Percentiles rank a stretch among this genome's conserved stretches.
phyloP scores from a whole-genome alignment of 2,329 filamentous ascomycete species.

The Coniosporium uncinatum region DNA sequence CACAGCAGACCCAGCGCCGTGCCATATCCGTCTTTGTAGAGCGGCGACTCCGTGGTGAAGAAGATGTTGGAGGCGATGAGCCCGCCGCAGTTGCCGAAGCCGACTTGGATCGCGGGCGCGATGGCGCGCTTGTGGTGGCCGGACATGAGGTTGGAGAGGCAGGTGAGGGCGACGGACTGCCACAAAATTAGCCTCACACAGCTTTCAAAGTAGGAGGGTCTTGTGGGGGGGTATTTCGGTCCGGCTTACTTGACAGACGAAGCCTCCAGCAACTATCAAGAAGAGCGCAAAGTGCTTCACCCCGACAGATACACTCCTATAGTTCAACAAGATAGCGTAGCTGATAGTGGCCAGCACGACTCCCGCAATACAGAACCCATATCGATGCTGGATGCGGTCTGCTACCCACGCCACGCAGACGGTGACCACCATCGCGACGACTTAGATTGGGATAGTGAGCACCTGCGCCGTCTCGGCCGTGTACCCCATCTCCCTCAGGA shows the following conservation, averaged over 20 bases:
- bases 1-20: constrained; percentile 40
- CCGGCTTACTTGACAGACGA: constrained; percentile 28
- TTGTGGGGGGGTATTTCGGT: background rate
- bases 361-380: constrained; percentile 46
- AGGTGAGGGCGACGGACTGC: constrained; percentile 31
- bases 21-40: constrained; percentile 44
- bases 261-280: constrained; percentile 47
- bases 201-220: too few relatives aligned
- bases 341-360: constrained; percentile 44
- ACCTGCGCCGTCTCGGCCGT: constrained; percentile 33
- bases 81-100: constrained; percentile 33
- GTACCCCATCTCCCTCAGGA: constrained; percentile 37
- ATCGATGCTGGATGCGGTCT: constrained; percentile 45
- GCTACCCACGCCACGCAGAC: constrained; percentile 31
- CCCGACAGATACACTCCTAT: constrained; percentile 33
- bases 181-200: background rate
- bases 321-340: constrained; percentile 49
- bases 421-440: constrained; percentile 26
- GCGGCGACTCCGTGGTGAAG: constrained; percentile 37
- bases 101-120: constrained; percentile 42
- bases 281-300: constrained; percentile 50
- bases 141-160: constrained; percentile 47
- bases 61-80: constrained; percentile 48
- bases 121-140: constrained; percentile 47
- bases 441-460: constrained; percentile 39